Conservation (phyloP, 2,329 filamentous ascomycete genomes). For the Paraconiothyrium sp. region DNA sequence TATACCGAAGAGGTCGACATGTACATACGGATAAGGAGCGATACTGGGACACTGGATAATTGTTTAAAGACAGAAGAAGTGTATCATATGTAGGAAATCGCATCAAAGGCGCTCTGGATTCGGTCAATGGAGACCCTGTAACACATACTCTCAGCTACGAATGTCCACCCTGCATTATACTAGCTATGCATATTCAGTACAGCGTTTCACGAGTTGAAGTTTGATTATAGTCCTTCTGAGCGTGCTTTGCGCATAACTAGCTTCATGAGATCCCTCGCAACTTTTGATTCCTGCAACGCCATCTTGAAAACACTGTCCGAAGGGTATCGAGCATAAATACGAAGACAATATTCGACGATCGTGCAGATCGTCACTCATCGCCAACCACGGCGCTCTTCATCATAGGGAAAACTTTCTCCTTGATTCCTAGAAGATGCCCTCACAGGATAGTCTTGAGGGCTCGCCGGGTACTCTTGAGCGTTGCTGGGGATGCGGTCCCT, state of each 20-base stretch:
- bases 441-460: conserved; percentile 4
- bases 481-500: neutral
- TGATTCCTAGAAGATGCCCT: neutral
- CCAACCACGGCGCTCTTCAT: conserved; percentile 11
- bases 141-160: conserved; percentile 6
- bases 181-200: neutral
- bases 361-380: neutral
- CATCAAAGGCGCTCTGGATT: conserved; percentile 8
- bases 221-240: neutral
- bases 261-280: neutral
- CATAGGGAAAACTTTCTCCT: neutral
- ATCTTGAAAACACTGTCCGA: neutral
- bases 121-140: neutral
- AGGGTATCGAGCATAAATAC: conserved; percentile 12
- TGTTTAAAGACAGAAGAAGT: neutral
- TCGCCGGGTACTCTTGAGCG: neutral
- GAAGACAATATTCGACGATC: neutral
- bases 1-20: neutral
- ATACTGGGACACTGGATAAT: neutral
- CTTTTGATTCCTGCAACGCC: neutral
- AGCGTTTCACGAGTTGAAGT: neutral
- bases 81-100: conserved; percentile 12
- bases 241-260: neutral
- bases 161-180: neutral
- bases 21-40: neutral